These are phyloP conservation scores for Truncatella angustata DNA, from an alignment of 2,329 filamentous ascomycete genomes.

Conservation along the genomic window DNA sequence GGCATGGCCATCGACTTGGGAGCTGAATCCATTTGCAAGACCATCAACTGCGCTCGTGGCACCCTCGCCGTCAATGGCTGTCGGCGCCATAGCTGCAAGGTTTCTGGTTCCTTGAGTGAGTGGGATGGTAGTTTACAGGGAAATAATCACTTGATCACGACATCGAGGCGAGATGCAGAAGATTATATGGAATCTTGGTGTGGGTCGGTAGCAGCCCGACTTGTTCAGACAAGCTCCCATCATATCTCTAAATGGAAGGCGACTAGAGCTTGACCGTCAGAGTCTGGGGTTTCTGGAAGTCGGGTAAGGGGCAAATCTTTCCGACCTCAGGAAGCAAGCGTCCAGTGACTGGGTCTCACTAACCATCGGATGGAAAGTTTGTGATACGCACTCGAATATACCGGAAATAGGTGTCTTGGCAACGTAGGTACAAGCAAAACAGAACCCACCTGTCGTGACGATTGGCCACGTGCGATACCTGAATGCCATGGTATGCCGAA, in stretches of 20 bases:
- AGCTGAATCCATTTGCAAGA: constrained; percentile 21
- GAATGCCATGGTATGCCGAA: constrained; percentile 1
- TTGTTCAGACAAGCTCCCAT: constrained; percentile 9
- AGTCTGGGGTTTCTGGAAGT: constrained; percentile 15
- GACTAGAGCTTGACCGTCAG: constrained; percentile 8
- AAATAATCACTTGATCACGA: constrained; percentile 9
- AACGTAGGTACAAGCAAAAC: background rate
- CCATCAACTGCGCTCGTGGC: constrained; percentile 20
- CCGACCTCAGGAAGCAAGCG: constrained; percentile 28
- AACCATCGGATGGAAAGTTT: constrained; percentile 19
- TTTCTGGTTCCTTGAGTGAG: constrained; percentile 18
- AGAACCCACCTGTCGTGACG: background rate
- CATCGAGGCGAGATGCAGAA: constrained; percentile 17
- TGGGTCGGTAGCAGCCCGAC: background rate
- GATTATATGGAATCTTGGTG: constrained; percentile 22
- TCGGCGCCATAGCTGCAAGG: constrained; percentile 27
- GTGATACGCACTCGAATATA: constrained; percentile 6
- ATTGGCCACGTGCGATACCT: constrained; percentile 10
- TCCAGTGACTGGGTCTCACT: background rate
- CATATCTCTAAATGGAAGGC: constrained; percentile 16
- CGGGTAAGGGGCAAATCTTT: constrained; percentile 28
- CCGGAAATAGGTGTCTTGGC: background rate
- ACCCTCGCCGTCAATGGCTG: constrained; percentile 24
- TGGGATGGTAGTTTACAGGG: constrained; percentile 14
- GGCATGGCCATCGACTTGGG: constrained; percentile 23